phyloP scores from a whole-genome alignment of 352 stramenopile species.

The Phytophthora pini region DNA sequence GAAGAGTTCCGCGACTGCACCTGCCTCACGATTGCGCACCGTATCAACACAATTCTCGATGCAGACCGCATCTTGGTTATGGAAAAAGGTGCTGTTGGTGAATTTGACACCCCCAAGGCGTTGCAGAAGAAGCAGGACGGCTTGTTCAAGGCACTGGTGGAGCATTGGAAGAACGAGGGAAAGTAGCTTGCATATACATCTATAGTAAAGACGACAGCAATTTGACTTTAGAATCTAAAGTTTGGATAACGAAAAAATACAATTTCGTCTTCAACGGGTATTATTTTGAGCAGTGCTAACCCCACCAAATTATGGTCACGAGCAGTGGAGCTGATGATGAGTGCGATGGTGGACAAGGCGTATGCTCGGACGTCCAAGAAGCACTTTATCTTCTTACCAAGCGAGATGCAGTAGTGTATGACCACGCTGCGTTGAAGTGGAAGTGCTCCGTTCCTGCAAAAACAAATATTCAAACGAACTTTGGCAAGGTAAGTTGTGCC shows the following conservation, averaged over 20 bases:
- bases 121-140: slow-evolving; percentile 72
- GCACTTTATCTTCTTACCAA: slow-evolving; percentile 54
- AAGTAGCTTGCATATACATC: slow-evolving; percentile 27
- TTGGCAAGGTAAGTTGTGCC: slow-evolving; percentile 49
- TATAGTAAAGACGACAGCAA: neutral
- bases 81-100: slow-evolving; percentile 91
- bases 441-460: slow-evolving; percentile 48
- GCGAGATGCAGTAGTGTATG: slow-evolving; percentile 61
- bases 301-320: slow-evolving; percentile 6
- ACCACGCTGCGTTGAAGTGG: slow-evolving; percentile 47
- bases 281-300: slow-evolving; percentile 25
- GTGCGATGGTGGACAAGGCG: neutral
- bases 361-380: slow-evolving; percentile 57
- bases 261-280: neutral
- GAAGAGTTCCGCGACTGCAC: slow-evolving; percentile 94
- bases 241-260: slow-evolving; percentile 13
- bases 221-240: neutral
- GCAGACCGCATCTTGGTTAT: slow-evolving; percentile 96
- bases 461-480: slow-evolving; percentile 49
- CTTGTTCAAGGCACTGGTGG: slow-evolving; percentile 78
- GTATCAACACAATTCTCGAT: slow-evolving; percentile 98
- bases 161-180: slow-evolving; percentile 76
- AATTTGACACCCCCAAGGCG: slow-evolving; percentile 93
- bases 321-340: slow-evolving; percentile 7
- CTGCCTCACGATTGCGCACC: slow-evolving; percentile 96